Percentiles rank a stretch among this genome's conserved stretches.
Evolutionary conservation across 495 filamentous ascomycete genomes (phyloP).

Genomic region (Neurospora sp.): DNA sequence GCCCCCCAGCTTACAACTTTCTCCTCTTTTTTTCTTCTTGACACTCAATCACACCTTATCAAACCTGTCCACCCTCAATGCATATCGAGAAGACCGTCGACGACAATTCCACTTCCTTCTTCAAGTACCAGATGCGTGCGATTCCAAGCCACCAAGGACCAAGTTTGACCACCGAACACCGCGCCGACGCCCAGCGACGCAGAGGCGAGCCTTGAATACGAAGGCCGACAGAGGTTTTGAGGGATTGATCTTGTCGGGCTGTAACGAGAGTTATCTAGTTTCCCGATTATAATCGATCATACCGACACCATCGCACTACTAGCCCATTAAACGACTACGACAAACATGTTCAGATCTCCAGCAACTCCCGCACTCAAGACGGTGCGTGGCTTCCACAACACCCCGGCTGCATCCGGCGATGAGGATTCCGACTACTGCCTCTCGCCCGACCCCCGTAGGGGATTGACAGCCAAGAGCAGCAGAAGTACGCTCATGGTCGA

Average conservation of each 20-base stretch:
- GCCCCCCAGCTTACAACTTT: conserved; percentile 6
- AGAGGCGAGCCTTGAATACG: conserved; percentile 37
- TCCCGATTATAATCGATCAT: not conserved
- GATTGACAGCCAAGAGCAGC: conserved; percentile 18
- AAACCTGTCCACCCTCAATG: conserved; percentile 26
- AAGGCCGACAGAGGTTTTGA: conserved; percentile 6
- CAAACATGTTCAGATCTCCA: conserved; percentile 10
- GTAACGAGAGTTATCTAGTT: not conserved
- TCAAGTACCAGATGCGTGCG: conserved; percentile 38
- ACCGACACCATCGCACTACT: not conserved
- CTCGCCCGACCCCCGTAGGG: conserved; percentile 25
- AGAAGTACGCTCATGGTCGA: conserved; percentile 24
- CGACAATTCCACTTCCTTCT: conserved; percentile 33
- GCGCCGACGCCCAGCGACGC: conserved; percentile 40
- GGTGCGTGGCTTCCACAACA: conserved; percentile 60
- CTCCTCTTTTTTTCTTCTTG: conserved; percentile 8
- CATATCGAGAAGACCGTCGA: conserved; percentile 31
- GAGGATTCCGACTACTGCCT: conserved; percentile 66
- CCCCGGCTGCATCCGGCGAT: conserved; percentile 73
- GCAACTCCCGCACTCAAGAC: conserved; percentile 58
- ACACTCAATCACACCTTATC: not conserved
- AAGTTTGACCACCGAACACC: conserved; percentile 29
- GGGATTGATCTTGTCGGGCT: not conserved
- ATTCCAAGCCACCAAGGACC: conserved; percentile 30
- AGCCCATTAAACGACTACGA: not conserved